phyloP scores from a whole-genome alignment of 2,329 filamentous ascomycete genomes.

The Clonostachys rosea region DNA sequence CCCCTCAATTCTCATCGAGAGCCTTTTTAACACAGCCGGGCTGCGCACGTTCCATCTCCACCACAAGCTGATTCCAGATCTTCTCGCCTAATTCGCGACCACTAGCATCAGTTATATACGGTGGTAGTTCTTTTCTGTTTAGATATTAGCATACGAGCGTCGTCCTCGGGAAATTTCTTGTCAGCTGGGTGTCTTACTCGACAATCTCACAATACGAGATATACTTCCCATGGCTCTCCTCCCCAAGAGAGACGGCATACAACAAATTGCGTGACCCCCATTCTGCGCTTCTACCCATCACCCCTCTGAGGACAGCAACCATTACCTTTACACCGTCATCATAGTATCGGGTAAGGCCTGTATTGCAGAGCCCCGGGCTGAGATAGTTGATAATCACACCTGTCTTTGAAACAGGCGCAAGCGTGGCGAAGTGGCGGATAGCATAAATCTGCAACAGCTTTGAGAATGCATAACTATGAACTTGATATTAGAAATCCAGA shows the following conservation, averaged over 20 bases:
- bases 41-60: constrained; percentile 16
- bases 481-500: no score
- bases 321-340: background rate
- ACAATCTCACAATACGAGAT: constrained; percentile 14
- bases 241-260: constrained; percentile 11
- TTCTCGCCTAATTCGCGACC: constrained; percentile 10
- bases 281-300: constrained; percentile 9
- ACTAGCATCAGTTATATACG: constrained; percentile 12
- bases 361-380: constrained; percentile 20
- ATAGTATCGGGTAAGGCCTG: constrained; percentile 7
- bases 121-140: constrained; percentile 9
- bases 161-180: background rate
- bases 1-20: background rate
- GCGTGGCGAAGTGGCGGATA: constrained; percentile 14
- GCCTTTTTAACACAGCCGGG: constrained; percentile 14
- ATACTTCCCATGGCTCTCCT: constrained; percentile 17
- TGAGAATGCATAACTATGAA: constrained; percentile 13
- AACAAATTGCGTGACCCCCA: constrained; percentile 18
- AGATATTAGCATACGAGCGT: background rate
- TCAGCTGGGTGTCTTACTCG: constrained; percentile 12
- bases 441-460: constrained; percentile 19
- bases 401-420: constrained; percentile 13
- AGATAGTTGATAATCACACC: constrained; percentile 23
- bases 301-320: background rate
- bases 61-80: constrained; percentile 17